Evolutionary conservation across 768 basidiomycete genomes (phyloP), one percentile per base, ranked within the genome.

Genomic region (Mycena maculata): DNA sequence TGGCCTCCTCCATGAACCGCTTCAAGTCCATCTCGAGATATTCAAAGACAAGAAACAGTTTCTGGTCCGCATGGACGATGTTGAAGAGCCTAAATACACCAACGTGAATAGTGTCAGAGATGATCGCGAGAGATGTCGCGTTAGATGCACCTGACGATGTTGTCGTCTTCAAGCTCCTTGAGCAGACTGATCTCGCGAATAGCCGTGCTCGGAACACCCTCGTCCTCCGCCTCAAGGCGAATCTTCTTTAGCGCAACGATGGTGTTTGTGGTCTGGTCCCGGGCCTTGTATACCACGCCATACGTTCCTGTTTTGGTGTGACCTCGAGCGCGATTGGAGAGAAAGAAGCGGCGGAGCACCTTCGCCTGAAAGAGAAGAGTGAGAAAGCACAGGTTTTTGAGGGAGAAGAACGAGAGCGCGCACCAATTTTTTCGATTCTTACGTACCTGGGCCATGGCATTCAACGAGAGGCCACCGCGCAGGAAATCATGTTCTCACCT

Each of bases 191-290:
- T 99, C 84, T 99, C 98, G 56, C 98, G 89, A 75, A 99, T 99
- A 60, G 97, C 96, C 5, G 98, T 99, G 70, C 92, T 94, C 11
- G 98, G 98, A 23, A 99, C 98, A 50, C 98, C 98, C 79, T 99
- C 98, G 76, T 99, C 98, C 79, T 99, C 98, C 20, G 96, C 95
- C 77, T 99, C 98, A 28, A 99, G 88, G 42, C 98, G 84, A 76
- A 99, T 99, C 86, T 99, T 99, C 89, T 99, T 99, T 71, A 99
- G 84, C 25, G 98, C 98, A 55, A 99, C 98, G 71, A 98, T 90
- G 72, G 89, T 81, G 76, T 92, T 92, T 11, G 87, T 92, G 49
- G 80, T 85, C 68, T 88, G 80, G 77, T 99, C 96, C 71, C 90
- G 88, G 42, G 97, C 97, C 80, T 98, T 98, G 87, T 99, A 99